Evolutionary conservation across 2,329 filamentous ascomycete species (phyloP), one percentile per base, ranked within the genome.

Genomic region (Alternaria viburni): DNA sequence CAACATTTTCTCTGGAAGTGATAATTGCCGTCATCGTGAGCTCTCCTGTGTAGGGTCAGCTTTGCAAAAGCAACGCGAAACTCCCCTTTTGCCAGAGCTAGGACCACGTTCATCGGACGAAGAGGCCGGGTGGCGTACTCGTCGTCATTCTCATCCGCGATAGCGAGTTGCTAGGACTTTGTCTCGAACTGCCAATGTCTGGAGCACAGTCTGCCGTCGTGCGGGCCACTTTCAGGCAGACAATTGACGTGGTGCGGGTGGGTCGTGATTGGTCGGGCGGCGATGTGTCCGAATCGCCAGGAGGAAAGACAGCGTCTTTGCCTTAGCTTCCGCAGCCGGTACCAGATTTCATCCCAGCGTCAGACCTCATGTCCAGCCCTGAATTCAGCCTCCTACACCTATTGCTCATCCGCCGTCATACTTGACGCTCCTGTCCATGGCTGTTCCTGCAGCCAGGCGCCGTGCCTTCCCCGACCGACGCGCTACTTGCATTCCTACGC

Each of bases 141-240:
- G 19, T 19, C 13, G 17, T 15, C 26, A 17, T 51, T 9, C 12
- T 23, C 28, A 19, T 11, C 49, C 19, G 28, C 28, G 19, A 36
- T n/a, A 19, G 19, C 19, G 49, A 36, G 15, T 19, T 30, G 49
- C 28, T 23, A 13, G 9, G n/a, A 19, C 49, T 21, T 10, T 11
- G 25, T 3, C 3, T 0, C 15, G 21, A 3, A 28, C 9, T 52
- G 19, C 26, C 21, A 19, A 19, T 21, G 15, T 57, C 8, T 13
- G 23, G 15, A 46, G 26, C 46, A 52, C 44, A 44, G 44, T 46
- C 45, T 51, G 59, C 57, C 54, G 61, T 64, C 41, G 64, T 64
- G 64, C 61, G 64, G 19, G 61, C 57, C 61, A 52, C 21, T 58
- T 64, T 66, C 57, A 66, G 64, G 64, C 64, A 66, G 63, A 64